Base-by-base conservation (phyloP, 768 basidiomycete genomes). In the Rhodotorula babjevae region DNA sequence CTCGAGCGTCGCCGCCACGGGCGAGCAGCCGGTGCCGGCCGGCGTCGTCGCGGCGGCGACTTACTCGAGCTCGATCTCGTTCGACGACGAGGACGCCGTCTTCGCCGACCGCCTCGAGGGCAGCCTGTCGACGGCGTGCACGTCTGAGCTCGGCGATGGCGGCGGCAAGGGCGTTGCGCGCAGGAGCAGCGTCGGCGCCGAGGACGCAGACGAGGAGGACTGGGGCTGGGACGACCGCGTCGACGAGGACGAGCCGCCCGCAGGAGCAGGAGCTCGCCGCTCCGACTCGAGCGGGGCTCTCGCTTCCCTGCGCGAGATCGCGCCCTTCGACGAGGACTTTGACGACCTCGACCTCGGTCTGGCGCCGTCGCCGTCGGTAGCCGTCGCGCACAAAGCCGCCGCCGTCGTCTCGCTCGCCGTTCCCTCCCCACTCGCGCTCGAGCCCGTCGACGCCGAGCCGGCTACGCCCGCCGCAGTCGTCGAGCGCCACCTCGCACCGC, bases 11-110 rank as follows among this genome's bases (percentile, higher is more conserved):
- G 6, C 44, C 21, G 1, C 21, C 31, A 29, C 62, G 21, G 6
- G 15, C 5, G 8, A 9, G 33, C 27, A 33, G 31, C 33, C 27
- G 23, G 33, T n/a, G 62, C 23, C 36, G 15, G 56, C 33, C 19
- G 27, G 15, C 18, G 52, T n/a, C 2, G 64, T 29, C 6, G 12
- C 25, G 2, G 25, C 27, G 5, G 68, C 27, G 5, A 56, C 65
- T 7, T 72, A 72, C 59, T 68, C 67, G 50, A 65, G 52, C 36
- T 72, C 71, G n/a, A 47, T 77, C 61, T 74, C 72, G 33, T 77
- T 77, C 67, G 77, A 77, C 57, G 77, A 76, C 56, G 72, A 76
- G 29, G 77, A 77, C 42, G 77, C 77, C 31, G 77, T 77, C 46
- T 71, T 77, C 27, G 72, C 77, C 4, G 71, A 75, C 18, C 50